Evolutionary conservation across 2,329 filamentous ascomycete genomes (phyloP).

Genomic region (Ambrosiella cleistominuta): DNA sequence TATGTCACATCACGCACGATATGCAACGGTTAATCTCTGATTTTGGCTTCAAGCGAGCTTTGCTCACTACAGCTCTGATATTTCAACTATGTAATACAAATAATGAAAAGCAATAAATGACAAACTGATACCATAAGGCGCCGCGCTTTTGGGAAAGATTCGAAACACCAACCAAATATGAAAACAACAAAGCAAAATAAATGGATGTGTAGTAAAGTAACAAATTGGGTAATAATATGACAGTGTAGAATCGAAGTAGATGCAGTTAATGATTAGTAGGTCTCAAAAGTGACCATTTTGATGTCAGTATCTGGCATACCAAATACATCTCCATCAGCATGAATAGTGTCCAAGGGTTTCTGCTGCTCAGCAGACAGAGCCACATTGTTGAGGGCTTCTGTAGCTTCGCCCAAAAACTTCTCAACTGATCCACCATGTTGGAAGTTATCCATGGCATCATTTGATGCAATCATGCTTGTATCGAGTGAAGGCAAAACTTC

Average conservation of each 20-base stretch:
- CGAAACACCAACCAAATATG: neutral
- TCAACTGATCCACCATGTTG: conserved; percentile 2
- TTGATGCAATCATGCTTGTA: conserved; percentile 8
- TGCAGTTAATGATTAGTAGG: neutral
- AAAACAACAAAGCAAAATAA: conserved; percentile 1
- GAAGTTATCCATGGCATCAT: conserved; percentile 1
- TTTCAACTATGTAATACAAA: neutral
- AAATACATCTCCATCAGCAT: conserved; percentile 10
- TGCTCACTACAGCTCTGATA: too few species aligned
- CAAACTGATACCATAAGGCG: neutral
- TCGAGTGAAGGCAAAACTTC: conserved; percentile 11
- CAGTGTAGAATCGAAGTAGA: neutral
- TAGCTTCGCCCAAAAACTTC: neutral
- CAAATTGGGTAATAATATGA: neutral
- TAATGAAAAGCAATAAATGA: neutral
- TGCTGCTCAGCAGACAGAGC: neutral
- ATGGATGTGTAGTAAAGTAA: neutral
- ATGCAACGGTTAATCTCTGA: neutral
- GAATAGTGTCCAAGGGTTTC: neutral
- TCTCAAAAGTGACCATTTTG: conserved; percentile 3
- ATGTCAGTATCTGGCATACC: conserved; percentile 2
- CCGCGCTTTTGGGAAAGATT: conserved; percentile 1
- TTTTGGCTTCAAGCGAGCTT: neutral
- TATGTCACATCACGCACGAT: neutral
- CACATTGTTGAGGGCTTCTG: neutral